Evolutionary conservation across 768 basidiomycete species (phyloP).

Genomic region (Calocera cornea): DNA sequence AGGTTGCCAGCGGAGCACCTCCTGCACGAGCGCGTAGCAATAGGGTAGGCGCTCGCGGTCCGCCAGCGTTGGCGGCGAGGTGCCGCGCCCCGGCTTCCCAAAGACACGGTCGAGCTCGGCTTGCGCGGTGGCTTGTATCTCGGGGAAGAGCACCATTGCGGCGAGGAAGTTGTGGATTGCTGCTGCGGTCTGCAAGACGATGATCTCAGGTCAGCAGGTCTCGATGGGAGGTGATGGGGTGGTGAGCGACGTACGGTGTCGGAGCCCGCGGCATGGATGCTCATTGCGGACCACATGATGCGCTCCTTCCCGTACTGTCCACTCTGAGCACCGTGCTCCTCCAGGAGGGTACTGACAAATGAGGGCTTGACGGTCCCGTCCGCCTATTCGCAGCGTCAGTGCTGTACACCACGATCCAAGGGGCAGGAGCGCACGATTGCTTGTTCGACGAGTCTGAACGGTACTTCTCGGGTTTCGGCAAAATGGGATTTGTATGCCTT

Average conservation of each 20-base stretch:
- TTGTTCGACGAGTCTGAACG: slow-evolving; percentile 42
- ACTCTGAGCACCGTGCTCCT: no score
- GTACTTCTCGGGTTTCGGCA: slow-evolving; percentile 34
- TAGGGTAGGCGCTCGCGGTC: neutral
- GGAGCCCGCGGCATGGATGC: neutral
- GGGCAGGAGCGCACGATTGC: neutral
- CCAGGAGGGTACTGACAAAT: no score
- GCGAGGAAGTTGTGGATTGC: slow-evolving; percentile 16
- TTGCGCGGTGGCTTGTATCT: slow-evolving; percentile 18
- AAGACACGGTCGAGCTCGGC: slow-evolving; percentile 18
- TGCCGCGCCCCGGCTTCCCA: slow-evolving; percentile 11
- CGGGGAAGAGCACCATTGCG: slow-evolving; percentile 17
- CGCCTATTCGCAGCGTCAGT: neutral
- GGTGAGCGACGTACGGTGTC: no score
- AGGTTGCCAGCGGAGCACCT: neutral
- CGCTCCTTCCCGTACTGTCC: no score
- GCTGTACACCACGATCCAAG: neutral
- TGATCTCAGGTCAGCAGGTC: neutral
- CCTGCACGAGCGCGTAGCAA: neutral
- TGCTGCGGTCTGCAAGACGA: neutral
- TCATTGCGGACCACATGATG: no score
- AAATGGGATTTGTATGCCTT: slow-evolving; percentile 14
- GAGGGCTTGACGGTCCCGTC: no score
- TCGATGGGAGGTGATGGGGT: neutral
- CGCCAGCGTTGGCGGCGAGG: slow-evolving; percentile 12